Conservation (phyloP, 495 filamentous ascomycete genomes). For the Tuber aestivum region DNA sequence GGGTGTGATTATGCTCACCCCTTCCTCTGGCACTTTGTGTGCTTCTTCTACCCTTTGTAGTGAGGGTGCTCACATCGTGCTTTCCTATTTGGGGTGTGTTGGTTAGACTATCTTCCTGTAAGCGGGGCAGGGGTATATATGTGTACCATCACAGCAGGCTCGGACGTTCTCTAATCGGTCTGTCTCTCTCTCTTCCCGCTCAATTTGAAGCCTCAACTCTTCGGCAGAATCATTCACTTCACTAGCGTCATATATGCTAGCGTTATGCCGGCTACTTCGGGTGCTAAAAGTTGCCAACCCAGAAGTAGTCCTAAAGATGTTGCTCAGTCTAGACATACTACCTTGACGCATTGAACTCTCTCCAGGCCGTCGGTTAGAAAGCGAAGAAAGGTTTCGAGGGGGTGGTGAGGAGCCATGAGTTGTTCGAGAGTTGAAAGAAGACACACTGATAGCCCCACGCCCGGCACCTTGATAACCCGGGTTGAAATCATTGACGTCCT, state of each 20-base stretch:
- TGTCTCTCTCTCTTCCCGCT: constrained; percentile 64
- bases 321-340: constrained; percentile 46
- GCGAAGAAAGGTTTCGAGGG: constrained; percentile 33
- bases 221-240: constrained; percentile 71
- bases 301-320: constrained; percentile 37
- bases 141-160: constrained; percentile 92
- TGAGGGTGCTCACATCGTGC: constrained; percentile 61
- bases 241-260: constrained; percentile 62
- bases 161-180: constrained; percentile 88
- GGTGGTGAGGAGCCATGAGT: constrained; percentile 56
- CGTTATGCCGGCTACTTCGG: constrained; percentile 47
- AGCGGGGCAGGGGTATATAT: constrained; percentile 5
- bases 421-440: constrained; percentile 73
- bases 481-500: constrained; percentile 89
- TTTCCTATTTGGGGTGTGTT: constrained; percentile 53
- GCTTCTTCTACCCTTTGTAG: constrained; percentile 33
- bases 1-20: constrained; percentile 16
- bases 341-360: constrained; percentile 48
- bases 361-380: constrained; percentile 41
- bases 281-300: constrained; percentile 45
- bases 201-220: constrained; percentile 68
- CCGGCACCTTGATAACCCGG: constrained; percentile 56
- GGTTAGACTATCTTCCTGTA: constrained; percentile 37
- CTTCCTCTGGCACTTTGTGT: constrained; percentile 26
- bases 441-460: constrained; percentile 61